Evolutionary conservation across 257 asterid genomes (phyloP).

Genomic region (Jacaranda copaia): DNA sequence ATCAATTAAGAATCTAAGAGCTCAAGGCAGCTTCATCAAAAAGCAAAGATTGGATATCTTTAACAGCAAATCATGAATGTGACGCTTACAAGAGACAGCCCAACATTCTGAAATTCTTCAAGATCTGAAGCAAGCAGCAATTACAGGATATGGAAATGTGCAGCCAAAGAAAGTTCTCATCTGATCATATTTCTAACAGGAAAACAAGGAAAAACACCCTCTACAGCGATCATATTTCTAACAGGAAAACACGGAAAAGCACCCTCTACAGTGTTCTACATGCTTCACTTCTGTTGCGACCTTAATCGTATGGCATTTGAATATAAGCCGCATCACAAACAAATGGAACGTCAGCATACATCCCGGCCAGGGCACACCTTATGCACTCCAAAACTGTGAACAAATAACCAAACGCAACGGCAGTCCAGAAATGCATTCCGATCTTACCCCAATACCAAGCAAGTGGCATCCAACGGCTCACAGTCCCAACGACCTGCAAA

Average conservation of each 20-base stretch:
- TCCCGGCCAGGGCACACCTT: slow-evolving; percentile 83
- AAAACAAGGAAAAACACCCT: not conserved
- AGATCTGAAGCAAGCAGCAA: too few relatives aligned
- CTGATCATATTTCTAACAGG: too few relatives aligned
- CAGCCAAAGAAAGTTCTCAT: too few relatives aligned
- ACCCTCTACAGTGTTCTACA: not conserved
- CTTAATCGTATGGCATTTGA: slow-evolving; percentile 81
- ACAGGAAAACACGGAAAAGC: too few relatives aligned
- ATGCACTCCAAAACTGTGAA: slow-evolving; percentile 88
- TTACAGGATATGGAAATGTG: too few relatives aligned
- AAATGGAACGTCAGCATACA: slow-evolving; percentile 89
- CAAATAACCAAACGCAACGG: slow-evolving; percentile 68
- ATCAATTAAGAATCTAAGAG: too few relatives aligned
- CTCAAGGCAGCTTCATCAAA: too few relatives aligned
- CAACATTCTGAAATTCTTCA: too few relatives aligned
- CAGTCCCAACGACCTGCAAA: slow-evolving; percentile 80
- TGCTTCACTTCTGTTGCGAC: not conserved
- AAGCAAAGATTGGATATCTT: too few relatives aligned
- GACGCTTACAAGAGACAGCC: too few relatives aligned
- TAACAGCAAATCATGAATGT: too few relatives aligned
- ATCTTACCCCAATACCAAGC: slow-evolving; percentile 82
- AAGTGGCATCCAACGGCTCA: slow-evolving; percentile 89
- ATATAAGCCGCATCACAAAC: slow-evolving; percentile 94
- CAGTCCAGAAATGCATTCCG: slow-evolving; percentile 91
- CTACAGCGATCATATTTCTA: too few relatives aligned